phyloP scores from a whole-genome alignment of 441 rosid species.

The Metrosideros polymorpha region DNA sequence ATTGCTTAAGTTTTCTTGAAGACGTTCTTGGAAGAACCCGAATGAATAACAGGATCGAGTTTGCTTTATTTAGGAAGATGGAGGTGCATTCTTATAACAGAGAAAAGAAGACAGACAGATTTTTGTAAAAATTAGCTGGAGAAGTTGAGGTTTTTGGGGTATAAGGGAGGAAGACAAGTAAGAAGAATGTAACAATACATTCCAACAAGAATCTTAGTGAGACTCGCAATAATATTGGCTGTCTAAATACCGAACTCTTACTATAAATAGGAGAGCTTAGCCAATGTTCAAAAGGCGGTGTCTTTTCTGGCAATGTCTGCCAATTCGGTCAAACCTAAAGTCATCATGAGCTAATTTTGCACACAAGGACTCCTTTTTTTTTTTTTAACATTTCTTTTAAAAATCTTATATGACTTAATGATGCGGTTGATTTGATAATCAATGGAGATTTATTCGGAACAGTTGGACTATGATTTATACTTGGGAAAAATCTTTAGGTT shows the following conservation, averaged over 20 bases:
- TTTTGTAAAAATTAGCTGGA: neutral
- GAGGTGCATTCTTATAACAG: neutral
- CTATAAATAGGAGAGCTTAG: neutral
- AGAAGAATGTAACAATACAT: neutral
- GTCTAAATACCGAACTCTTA: neutral
- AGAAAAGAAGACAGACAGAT: neutral
- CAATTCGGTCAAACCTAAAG: neutral
- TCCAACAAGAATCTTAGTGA: neutral
- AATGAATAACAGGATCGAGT: neutral
- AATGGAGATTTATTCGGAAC: neutral
- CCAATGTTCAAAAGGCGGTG: neutral
- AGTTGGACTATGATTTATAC: neutral
- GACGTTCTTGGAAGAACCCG: neutral
- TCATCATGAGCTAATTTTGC: neutral
- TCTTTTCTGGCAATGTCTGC: neutral
- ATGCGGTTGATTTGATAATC: neutral
- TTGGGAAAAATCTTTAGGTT: neutral
- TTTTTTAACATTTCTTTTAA: neutral
- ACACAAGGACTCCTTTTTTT: neutral
- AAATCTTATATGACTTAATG: neutral
- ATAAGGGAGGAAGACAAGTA: neutral
- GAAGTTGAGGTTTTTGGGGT: neutral
- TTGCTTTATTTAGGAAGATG: neutral
- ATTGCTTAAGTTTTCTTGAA: neutral
- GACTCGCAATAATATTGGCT: neutral